Conservation (phyloP, 1,284 basidiomycete species). For the Tremellales sp. region DNA sequence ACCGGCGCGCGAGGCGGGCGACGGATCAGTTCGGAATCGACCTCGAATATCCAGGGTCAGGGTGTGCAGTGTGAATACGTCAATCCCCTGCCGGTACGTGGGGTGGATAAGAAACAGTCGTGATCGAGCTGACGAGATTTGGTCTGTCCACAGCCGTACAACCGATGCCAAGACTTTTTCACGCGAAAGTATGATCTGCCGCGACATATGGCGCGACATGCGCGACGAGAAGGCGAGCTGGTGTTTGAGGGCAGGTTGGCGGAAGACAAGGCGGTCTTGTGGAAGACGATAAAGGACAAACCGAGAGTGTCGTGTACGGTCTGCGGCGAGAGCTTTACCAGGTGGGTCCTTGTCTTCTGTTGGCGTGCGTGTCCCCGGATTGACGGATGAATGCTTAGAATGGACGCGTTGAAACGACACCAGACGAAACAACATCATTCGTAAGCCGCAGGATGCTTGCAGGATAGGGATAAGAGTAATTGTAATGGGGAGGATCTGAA, state of each 20-base stretch:
- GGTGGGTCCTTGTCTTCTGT: constrained; percentile 20
- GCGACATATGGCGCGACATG: constrained; percentile 46
- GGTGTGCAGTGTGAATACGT: constrained; percentile 46
- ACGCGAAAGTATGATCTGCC: constrained; percentile 47
- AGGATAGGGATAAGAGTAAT: neutral
- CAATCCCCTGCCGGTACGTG: constrained; percentile 41
- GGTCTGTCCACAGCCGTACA: constrained; percentile 32
- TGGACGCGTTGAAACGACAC: constrained; percentile 46
- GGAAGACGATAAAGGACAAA: constrained; percentile 45
- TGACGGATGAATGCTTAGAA: constrained; percentile 18
- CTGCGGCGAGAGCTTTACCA: constrained; percentile 43
- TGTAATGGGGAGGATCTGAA: too few species aligned
- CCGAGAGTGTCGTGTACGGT: constrained; percentile 37
- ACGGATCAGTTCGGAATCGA: constrained; percentile 7
- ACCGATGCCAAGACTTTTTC: constrained; percentile 44
- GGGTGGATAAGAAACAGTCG: too few species aligned
- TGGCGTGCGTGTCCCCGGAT: neutral
- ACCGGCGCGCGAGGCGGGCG: constrained; percentile 12
- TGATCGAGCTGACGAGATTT: neutral
- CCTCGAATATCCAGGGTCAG: neutral
- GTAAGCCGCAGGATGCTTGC: neutral
- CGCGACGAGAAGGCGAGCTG: constrained; percentile 42
- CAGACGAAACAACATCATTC: constrained; percentile 42
- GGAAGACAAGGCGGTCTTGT: constrained; percentile 44
- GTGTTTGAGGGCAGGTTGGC: constrained; percentile 42